Base-by-base conservation (phyloP, 139 green algal genomes). In the Chlorella sp. region DNA sequence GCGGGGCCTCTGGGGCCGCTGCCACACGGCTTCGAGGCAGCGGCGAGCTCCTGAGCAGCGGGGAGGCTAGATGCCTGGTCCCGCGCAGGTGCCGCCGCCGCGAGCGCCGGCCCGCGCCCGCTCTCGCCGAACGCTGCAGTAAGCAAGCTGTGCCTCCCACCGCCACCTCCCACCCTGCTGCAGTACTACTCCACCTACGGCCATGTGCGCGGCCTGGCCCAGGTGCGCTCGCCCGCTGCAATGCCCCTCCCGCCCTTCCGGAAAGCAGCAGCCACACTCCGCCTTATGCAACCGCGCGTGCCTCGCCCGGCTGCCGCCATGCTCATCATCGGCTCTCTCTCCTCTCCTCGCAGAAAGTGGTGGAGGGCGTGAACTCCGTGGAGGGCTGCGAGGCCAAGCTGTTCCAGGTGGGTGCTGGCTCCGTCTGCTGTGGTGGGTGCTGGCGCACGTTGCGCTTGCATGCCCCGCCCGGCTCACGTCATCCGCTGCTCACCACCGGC, bases 161-260 rank as follows among this genome's bases (percentile, higher is more conserved):
- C 30, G 1, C 13, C 65, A 20, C 17, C 38, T 36, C 22, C n/a
- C 0, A 3, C 40, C 1, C 69, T 17, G 17, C 14, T 38, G 51
- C 70, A 76, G 73, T 60, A 60, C 51, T 60, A 60, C 51, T 60
- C n/a, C 70, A 92, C 80, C 58, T 95, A 95, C 40, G 90, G 90
- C 28, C 90, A 94, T 67, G 62, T 94, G 8, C 19, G 41, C 14
- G 80, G 58, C 48, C 64, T 94, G 62, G 90, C 90, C 36, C 44
- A 93, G 58, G 72, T 62, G 32, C 51, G 76, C 19, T 48, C 17
- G 44, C 40, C 38, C 69, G 13, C 43, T 79, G 43, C 20, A 65
- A 68, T 7, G 4, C 60, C 24, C 60, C 24, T 17, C 60, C 24
- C 11, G 13, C 2, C 28, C 22, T 68, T 73, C 67, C 40, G 67